Evolutionary conservation across 2,329 filamentous ascomycete genomes (phyloP), one percentile per base, ranked within the genome.

Genomic region (Fusarium kyushuense): DNA sequence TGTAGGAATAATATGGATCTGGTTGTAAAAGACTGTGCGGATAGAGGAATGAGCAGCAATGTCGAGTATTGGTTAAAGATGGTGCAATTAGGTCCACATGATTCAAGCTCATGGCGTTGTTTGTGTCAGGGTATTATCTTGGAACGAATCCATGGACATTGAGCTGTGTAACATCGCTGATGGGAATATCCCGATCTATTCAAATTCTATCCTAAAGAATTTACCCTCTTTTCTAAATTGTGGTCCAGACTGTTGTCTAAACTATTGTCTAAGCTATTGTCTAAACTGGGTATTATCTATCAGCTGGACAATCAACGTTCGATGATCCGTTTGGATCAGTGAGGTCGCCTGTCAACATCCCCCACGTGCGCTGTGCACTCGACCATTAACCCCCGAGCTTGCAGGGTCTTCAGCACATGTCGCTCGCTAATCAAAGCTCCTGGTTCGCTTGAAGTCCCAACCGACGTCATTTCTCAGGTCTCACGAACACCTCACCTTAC

Each of bases 381-480:
- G 32, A 25, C 40, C 49, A 58, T 38, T 32, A 23, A 3, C 21
- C 23, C 5, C 43, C 10, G 40, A 46, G 43, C 16, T 47, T 51
- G 27, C 58, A 52, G 45, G 45, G 45, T 23, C 14, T 40, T 23
- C 19, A 13, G 27, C 32, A 38, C 32, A 38, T 27, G 32, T 27
- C 32, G 19, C 32, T 47, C 42, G 33, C 57, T 48, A 33, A 58
- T 45, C 14, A 57, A 42, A 30, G 41, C 13, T 19, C 8, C 46
- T 29, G 19, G 57, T 2, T 25, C 59, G 27, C 53, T 59, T 25
- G 12, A 27, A 19, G 12, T 27, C 32, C 32, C 12, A 19, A 33
- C 25, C 46, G 35, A 64, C 61, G 59, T 64, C 61, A 64, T 63
- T 43, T 36, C 14, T 43, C 25, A 16, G 14, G 54, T 60, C 19